Conservation (phyloP, 345 rosid genomes). For the Populus deltoides region DNA sequence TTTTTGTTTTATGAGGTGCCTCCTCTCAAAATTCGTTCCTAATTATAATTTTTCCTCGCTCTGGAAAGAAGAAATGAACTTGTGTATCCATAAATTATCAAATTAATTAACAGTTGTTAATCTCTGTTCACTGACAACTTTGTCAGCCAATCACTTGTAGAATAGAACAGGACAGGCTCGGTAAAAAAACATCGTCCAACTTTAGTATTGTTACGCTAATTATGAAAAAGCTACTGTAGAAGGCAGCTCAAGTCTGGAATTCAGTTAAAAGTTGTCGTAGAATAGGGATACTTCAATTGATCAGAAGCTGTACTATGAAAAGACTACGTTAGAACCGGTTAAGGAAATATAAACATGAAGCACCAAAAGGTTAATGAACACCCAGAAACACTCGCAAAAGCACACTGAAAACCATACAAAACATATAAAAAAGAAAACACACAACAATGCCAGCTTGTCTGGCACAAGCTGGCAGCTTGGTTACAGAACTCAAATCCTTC, state of each 20-base stretch:
- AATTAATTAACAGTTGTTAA: too few species aligned
- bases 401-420: conserved; percentile 21
- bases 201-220: too few species aligned
- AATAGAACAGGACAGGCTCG: too few species aligned
- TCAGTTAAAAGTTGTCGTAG: background rate
- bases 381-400: background rate
- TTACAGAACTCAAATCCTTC: conserved; percentile 23
- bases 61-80: too few species aligned
- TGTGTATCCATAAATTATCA: too few species aligned
- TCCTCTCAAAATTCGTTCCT: too few species aligned
- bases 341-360: background rate
- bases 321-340: background rate
- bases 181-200: too few species aligned
- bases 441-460: conserved; percentile 22
- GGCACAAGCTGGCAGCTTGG: background rate
- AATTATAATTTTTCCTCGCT: too few species aligned
- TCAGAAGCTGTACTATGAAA: conserved; percentile 8
- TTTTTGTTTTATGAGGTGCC: too few species aligned
- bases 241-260: background rate
- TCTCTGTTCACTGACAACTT: background rate
- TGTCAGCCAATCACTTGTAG: too few species aligned
- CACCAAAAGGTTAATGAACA: background rate
- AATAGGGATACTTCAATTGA: background rate
- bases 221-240: background rate
- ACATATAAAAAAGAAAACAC: conserved; percentile 18